These are phyloP conservation scores for Musa schizocarpa DNA, from an alignment of 176 grass and related monocot genomes.

Conservation along the genomic window DNA sequence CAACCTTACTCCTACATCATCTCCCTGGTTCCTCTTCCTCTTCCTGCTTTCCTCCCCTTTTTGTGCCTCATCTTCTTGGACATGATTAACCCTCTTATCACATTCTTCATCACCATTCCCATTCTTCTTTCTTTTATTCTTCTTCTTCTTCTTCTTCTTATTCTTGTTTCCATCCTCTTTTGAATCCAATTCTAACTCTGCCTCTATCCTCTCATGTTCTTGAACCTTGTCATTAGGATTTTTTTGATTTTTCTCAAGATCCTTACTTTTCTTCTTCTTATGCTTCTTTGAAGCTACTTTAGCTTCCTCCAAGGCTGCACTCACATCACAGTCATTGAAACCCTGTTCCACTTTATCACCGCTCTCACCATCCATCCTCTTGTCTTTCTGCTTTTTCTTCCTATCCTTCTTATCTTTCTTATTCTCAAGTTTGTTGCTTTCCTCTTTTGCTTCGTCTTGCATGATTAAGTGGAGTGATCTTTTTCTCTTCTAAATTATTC, in stretches of 20 bases:
- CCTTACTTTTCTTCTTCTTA: conserved; percentile 2
- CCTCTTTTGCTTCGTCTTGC: neutral
- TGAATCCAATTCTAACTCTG: neutral
- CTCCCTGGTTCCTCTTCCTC: conserved; percentile 14
- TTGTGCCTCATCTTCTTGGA: neutral
- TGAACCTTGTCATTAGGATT: neutral
- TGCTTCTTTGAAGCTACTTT: neutral
- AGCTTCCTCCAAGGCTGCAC: neutral
- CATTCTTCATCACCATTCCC: neutral
- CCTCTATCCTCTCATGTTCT: neutral
- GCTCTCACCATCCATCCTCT: neutral
- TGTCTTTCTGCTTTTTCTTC: neutral
- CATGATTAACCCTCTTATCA: no score
- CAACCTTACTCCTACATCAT: neutral
- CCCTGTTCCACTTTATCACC: neutral
- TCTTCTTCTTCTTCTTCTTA: conserved; percentile 5
- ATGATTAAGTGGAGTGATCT: neutral
- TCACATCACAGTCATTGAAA: neutral
- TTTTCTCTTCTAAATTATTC: neutral
- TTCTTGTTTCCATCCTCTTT: conserved; percentile 8
- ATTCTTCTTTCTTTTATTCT: conserved; percentile 10
- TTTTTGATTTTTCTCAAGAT: neutral
- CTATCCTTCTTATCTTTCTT: neutral
- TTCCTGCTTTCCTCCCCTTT: conserved; percentile 19
- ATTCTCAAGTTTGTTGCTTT: neutral